Base-by-base conservation (phyloP, 2,329 filamentous ascomycete species). In the Torrubiellomyces zombiae region DNA sequence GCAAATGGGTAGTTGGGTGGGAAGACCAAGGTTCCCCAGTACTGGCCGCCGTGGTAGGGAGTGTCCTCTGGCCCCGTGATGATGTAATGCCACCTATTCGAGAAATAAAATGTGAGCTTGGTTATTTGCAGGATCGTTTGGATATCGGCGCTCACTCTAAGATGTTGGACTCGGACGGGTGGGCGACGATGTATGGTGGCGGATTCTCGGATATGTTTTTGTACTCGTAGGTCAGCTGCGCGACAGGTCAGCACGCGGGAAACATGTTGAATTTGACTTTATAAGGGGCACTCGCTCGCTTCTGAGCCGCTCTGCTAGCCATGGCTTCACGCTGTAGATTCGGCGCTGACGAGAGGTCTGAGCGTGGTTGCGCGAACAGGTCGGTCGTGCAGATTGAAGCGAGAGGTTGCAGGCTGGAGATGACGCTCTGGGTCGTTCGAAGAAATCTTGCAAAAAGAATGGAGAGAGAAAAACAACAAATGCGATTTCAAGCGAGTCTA, bases 21-120 rank as follows among this genome's bases (percentile, higher is more conserved):
- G 51, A 98, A 98, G 36, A 91, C 75, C 25, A 98, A 64, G 2
- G 86, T 94, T 23, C 89, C 89, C 89, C 89, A 98, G 60, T 95
- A 98, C 51, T 98, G 89, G 22, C 89, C 89, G 44, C 75, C 74
- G 42, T 91, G 72, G 50, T 98, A 98, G 2, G 89, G 86, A 1
- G 89, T 98, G 31, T 85, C 71, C 32, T 91, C 83, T 17, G 89
- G 86, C 2, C 89, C 89, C 18, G 85, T 94, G 37, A 95, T 78
- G 45, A 94, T 80, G 56, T 91, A 92, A 56, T 92, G 82, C 82
- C 82, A 92, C 56, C 75, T 79, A 42, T 17, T 25, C 10, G 12
- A 13, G n/a, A n/a, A n/a, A n/a, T n/a, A n/a, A n/a, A n/a, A n/a
- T n/a, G n/a, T n/a, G n/a, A n/a, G n/a, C n/a, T n/a, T n/a, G n/a